These are phyloP conservation scores for Botrytis tulipae DNA, from an alignment of 2,329 filamentous ascomycete genomes.

Conservation along the genomic window DNA sequence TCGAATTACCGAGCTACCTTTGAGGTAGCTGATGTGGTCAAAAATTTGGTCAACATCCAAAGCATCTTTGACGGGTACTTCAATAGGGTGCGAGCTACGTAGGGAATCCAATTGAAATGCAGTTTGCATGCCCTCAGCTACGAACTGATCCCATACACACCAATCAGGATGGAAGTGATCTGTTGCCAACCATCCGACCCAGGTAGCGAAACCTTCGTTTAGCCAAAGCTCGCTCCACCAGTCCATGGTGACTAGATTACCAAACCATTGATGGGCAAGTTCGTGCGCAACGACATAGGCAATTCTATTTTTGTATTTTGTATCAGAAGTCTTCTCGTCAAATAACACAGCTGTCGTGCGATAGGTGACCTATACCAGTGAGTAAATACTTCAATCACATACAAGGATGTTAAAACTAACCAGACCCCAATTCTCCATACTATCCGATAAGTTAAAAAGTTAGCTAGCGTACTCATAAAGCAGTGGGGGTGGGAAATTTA, in stretches of 20 bases:
- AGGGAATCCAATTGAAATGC: constrained; percentile 88
- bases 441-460: constrained; percentile 11
- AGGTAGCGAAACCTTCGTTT: constrained; percentile 96
- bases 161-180: constrained; percentile 94
- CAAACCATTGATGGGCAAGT: constrained; percentile 94
- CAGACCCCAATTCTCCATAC: constrained; percentile 75
- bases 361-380: constrained; percentile 68
- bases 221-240: constrained; percentile 96
- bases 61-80: constrained; percentile 90
- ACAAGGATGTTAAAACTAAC: constrained; percentile 67
- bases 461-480: neutral
- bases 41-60: constrained; percentile 98
- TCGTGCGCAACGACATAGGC: constrained; percentile 99
- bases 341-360: constrained; percentile 94
- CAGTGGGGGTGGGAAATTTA: neutral
- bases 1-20: constrained; percentile 92
- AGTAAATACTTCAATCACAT: neutral
- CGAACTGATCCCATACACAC: constrained; percentile 97
- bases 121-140: constrained; percentile 89
- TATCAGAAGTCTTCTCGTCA: constrained; percentile 87
- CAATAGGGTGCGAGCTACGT: constrained; percentile 90
- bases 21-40: constrained; percentile 92
- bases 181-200: constrained; percentile 79
- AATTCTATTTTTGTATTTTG: constrained; percentile 86
- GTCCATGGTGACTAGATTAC: constrained; percentile 93